These are phyloP conservation scores for Stygiomarasmius scandens DNA, from an alignment of 1,284 basidiomycete genomes.

Conservation along the genomic window DNA sequence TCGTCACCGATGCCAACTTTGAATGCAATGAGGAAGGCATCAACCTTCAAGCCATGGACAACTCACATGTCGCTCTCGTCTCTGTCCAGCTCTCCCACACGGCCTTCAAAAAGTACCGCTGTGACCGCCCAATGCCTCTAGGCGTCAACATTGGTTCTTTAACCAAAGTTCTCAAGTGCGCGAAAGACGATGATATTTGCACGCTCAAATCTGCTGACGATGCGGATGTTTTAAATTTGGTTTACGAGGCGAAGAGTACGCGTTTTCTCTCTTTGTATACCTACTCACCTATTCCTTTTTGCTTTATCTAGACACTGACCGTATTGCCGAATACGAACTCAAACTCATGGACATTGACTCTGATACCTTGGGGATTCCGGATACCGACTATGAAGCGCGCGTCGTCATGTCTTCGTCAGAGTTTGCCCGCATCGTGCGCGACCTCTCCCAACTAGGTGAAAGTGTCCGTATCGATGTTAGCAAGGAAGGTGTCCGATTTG, in stretches of 20 bases:
- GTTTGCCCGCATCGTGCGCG: constrained; percentile 92
- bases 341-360: constrained; percentile 99
- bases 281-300: constrained; percentile 8
- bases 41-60: constrained; percentile 98
- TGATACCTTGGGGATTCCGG: constrained; percentile 96
- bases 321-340: constrained; percentile 98
- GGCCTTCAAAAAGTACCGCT: constrained; percentile 90
- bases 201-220: constrained; percentile 93
- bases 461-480: constrained; percentile 94
- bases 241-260: constrained; percentile 91
- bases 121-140: constrained; percentile 94
- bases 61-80: constrained; percentile 98
- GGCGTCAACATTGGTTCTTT: constrained; percentile 90
- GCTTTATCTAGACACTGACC: constrained; percentile 73
- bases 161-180: constrained; percentile 96
- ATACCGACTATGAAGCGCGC: constrained; percentile 96
- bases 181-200: constrained; percentile 94
- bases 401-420: constrained; percentile 88
- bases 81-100: constrained; percentile 76
- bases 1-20: constrained; percentile 98
- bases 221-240: constrained; percentile 86
- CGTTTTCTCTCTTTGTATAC: constrained; percentile 24
- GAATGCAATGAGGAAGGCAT: constrained; percentile 97
- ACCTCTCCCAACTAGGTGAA: constrained; percentile 92
- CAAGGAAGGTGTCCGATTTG: constrained; percentile 97